phyloP scores from a whole-genome alignment of 1,139 yeast genomes.

The Saccharomyces hybrid region DNA sequence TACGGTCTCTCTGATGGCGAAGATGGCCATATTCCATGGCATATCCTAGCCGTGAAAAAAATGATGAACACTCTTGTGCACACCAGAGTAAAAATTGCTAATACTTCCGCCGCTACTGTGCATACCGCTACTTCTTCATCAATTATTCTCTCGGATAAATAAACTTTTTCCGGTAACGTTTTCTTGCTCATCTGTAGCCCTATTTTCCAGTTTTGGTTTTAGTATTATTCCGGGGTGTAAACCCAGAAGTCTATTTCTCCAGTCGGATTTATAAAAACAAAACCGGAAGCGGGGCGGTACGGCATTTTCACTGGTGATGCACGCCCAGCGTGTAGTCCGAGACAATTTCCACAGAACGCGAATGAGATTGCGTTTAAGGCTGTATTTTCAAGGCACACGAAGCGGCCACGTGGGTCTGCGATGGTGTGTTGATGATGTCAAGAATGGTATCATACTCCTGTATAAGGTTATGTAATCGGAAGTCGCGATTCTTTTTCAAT shows the following conservation, averaged over 20 bases:
- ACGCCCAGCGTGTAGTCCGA: not conserved
- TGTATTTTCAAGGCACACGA: not conserved
- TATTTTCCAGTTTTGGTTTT: not conserved
- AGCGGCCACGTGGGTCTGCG: not conserved
- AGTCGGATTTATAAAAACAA: not conserved
- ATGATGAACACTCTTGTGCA: constrained; percentile 44
- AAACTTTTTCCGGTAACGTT: not conserved
- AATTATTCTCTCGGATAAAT: not conserved
- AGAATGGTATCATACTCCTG: not conserved
- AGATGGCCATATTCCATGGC: constrained; percentile 66
- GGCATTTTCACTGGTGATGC: not conserved
- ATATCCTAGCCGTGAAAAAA: constrained; percentile 67
- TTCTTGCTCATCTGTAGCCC: not conserved
- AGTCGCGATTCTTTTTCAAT: not conserved
- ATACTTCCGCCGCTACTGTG: not conserved
- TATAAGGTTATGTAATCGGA: constrained; percentile 1
- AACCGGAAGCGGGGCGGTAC: not conserved
- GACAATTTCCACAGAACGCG: not conserved
- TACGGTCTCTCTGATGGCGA: constrained; percentile 36
- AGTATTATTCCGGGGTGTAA: not conserved
- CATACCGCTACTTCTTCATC: not conserved
- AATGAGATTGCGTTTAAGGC: not conserved
- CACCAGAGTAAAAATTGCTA: constrained; percentile 29
- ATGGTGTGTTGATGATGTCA: not conserved
- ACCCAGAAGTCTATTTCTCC: not conserved